Percentiles rank a stretch among this genome's conserved stretches.
phyloP scores from a whole-genome alignment of 2,329 filamentous ascomycete genomes.

The Paracamarosporium sp. region DNA sequence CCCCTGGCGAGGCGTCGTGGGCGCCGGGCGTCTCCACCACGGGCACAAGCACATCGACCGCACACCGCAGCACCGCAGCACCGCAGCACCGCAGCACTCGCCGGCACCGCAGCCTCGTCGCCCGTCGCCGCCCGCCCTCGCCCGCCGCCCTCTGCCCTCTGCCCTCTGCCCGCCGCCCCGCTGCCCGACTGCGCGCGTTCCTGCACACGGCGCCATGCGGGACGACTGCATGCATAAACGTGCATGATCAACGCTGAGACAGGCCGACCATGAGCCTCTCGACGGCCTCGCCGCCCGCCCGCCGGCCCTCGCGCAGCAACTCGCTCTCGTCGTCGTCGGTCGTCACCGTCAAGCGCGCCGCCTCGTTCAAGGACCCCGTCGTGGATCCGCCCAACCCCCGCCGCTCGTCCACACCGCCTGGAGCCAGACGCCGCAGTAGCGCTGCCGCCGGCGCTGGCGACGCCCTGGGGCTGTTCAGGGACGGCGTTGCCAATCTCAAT shows the following conservation, averaged over 20 bases:
- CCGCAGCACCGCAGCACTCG: slow-evolving; percentile 7
- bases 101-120: slow-evolving; percentile 12
- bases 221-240: slow-evolving; percentile 29
- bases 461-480: slow-evolving; percentile 45
- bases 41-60: slow-evolving; percentile 4
- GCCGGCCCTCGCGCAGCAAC: slow-evolving; percentile 46
- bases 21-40: slow-evolving; percentile 7
- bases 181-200: slow-evolving; percentile 22
- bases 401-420: slow-evolving; percentile 36
- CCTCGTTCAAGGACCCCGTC: slow-evolving; percentile 45
- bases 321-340: slow-evolving; percentile 54
- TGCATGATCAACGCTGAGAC: slow-evolving; percentile 36
- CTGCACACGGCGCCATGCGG: slow-evolving; percentile 38
- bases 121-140: neutral
- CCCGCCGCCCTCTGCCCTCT: neutral
- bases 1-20: no score
- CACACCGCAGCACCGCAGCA: slow-evolving; percentile 1
- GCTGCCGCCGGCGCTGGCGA: slow-evolving; percentile 48
- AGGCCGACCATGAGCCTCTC: slow-evolving; percentile 34
- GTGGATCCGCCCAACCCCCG: slow-evolving; percentile 32
- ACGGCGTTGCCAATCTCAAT: slow-evolving; percentile 59
- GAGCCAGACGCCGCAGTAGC: slow-evolving; percentile 49
- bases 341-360: slow-evolving; percentile 50
- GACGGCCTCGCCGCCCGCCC: slow-evolving; percentile 20
- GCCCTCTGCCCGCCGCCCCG: slow-evolving; percentile 8